Percentiles rank a stretch among this genome's conserved stretches.
phyloP scores from a whole-genome alignment of 768 basidiomycete genomes.

The Tremella yokohamensis region DNA sequence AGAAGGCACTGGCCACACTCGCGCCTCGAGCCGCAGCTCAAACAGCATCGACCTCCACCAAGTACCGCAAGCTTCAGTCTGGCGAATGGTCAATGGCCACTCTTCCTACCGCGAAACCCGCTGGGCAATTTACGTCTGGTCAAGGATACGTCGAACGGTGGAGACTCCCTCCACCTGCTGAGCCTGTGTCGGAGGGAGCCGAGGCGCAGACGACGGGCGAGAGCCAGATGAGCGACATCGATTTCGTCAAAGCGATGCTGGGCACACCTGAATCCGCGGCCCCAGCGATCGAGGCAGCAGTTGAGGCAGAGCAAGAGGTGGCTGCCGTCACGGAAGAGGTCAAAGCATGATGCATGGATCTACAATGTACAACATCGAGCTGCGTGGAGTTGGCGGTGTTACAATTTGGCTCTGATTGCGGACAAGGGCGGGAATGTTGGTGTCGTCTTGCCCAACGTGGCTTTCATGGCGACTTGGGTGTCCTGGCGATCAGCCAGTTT shows the following conservation, averaged over 20 bases:
- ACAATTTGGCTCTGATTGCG: constrained; percentile 10
- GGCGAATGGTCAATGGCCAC: constrained; percentile 23
- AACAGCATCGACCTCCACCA: constrained; percentile 9
- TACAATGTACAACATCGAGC: background rate
- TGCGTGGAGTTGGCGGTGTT: background rate
- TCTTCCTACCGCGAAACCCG: constrained; percentile 3
- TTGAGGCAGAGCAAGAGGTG: too few species aligned
- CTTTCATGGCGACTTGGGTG: constrained; percentile 36
- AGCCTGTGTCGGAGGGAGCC: constrained; percentile 2
- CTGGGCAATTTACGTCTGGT: constrained; percentile 24
- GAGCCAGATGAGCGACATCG: constrained; percentile 17
- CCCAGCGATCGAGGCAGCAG: too few species aligned
- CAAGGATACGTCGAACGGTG: constrained; percentile 28
- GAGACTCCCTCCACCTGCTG: constrained; percentile 27
- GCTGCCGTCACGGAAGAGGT: too few species aligned
- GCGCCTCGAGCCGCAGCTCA: constrained; percentile 14
- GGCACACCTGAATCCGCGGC: too few species aligned
- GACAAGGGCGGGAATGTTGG: constrained; percentile 25
- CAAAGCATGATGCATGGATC: too few species aligned
- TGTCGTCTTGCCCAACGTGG: constrained; percentile 24
- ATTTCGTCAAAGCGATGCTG: constrained; percentile 8
- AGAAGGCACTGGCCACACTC: constrained; percentile 24
- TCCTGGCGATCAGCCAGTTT: constrained; percentile 16
- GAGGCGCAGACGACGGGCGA: background rate
- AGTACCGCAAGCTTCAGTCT: constrained; percentile 15